A percentile compares a stretch with the other conserved stretches of the same genome.
phyloP scores from a whole-genome alignment of 1,139 yeast genomes.

The Suhomyces atakaporum region DNA sequence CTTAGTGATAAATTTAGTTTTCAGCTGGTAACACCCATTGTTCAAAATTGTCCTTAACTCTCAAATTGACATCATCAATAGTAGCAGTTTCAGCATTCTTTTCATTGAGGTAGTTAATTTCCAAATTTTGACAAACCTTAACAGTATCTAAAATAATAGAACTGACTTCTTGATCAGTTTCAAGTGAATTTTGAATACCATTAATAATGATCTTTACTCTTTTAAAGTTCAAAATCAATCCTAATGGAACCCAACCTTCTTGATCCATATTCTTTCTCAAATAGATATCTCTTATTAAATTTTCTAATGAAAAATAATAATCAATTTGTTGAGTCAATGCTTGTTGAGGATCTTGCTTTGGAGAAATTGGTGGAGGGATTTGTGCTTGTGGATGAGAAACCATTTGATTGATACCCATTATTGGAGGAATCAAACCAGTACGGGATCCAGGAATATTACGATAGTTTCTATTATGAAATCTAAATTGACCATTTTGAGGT shows the following conservation, averaged over 20 bases:
- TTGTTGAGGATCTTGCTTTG: conserved; percentile 48
- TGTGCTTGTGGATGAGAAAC: conserved; percentile 27
- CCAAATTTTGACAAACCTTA: conserved; percentile 42
- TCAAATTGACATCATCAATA: conserved; percentile 38
- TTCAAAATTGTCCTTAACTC: conserved; percentile 44
- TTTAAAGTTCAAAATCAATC: conserved; percentile 67
- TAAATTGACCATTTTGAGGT: conserved; percentile 27
- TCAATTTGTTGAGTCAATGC: conserved; percentile 70
- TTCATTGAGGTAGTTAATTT: conserved; percentile 34
- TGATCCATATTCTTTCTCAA: conserved; percentile 77
- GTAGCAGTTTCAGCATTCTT: conserved; percentile 27
- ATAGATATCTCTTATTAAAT: conserved; percentile 77
- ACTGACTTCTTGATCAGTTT: conserved; percentile 22
- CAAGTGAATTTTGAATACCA: conserved; percentile 40
- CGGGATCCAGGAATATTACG: conserved; percentile 18
- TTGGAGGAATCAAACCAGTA: conserved; percentile 19
- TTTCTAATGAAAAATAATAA: conserved; percentile 87
- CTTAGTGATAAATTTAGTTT: conserved; percentile 4
- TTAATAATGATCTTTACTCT: conserved; percentile 62
- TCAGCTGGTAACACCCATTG: conserved; percentile 44
- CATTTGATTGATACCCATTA: conserved; percentile 14
- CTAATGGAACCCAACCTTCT: conserved; percentile 70
- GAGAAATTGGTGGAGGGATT: conserved; percentile 52
- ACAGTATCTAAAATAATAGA: conserved; percentile 36
- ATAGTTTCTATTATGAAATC: conserved; percentile 22